Evolutionary conservation across 2,329 filamentous ascomycete genomes (phyloP).

Genomic region (Fusarium tjaetaba): DNA sequence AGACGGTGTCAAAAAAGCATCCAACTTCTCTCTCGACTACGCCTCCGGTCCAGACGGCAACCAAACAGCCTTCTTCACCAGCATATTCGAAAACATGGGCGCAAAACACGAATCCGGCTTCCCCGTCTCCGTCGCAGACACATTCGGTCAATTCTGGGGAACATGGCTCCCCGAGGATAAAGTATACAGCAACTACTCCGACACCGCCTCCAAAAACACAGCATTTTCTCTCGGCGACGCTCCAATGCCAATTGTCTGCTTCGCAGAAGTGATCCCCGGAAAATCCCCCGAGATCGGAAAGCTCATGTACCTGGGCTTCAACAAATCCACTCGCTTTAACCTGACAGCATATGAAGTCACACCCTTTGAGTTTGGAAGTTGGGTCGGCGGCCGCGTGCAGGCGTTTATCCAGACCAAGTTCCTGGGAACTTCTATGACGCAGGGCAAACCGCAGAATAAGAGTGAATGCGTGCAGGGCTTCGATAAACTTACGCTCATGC

Average conservation of each 20-base stretch:
- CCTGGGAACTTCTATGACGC: slow-evolving; percentile 44
- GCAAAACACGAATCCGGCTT: slow-evolving; percentile 40
- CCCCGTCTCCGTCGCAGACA: slow-evolving; percentile 41
- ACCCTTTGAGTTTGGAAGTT: slow-evolving; percentile 48
- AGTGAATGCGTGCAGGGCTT: slow-evolving; percentile 46
- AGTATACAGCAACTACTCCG: slow-evolving; percentile 39
- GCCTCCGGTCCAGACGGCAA: slow-evolving; percentile 24
- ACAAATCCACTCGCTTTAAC: slow-evolving; percentile 43
- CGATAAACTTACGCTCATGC: slow-evolving; percentile 46
- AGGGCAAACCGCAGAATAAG: slow-evolving; percentile 40
- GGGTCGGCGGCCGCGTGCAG: slow-evolving; percentile 44
- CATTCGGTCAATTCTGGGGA: slow-evolving; percentile 45
- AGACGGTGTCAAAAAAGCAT: slow-evolving; percentile 19
- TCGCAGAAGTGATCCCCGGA: slow-evolving; percentile 44
- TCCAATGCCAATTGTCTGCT: slow-evolving; percentile 44
- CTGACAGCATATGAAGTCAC: slow-evolving; percentile 48
- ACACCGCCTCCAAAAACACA: slow-evolving; percentile 19
- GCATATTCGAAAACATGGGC: slow-evolving; percentile 36
- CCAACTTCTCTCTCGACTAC: slow-evolving; percentile 41
- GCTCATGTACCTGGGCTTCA: slow-evolving; percentile 43
- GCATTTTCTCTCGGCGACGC: slow-evolving; percentile 36
- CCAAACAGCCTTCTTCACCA: slow-evolving; percentile 14
- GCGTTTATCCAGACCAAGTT: slow-evolving; percentile 44
- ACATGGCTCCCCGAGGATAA: slow-evolving; percentile 32
- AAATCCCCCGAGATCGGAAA: slow-evolving; percentile 41